These are phyloP conservation scores for Funneliformis geosporum DNA, from an alignment of 192 early-diverging fungal genomes.

Conservation along the genomic window DNA sequence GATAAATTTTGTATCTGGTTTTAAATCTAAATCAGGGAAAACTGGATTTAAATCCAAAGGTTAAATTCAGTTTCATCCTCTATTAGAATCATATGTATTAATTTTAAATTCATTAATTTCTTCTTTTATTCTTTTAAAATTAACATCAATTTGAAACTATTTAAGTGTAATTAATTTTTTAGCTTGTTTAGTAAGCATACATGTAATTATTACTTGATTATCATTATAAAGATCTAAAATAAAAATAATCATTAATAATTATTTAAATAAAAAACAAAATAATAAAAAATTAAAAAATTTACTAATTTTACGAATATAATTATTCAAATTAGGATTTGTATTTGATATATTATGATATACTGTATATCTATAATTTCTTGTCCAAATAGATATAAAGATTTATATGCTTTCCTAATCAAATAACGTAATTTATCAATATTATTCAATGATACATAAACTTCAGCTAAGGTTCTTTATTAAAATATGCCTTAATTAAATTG, in stretches of 20 bases:
- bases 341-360: neutral
- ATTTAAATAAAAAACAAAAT: neutral
- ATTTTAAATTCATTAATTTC: no score
- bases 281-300: neutral
- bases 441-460: neutral
- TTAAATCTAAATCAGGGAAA: no score
- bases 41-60: no score
- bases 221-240: neutral
- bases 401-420: neutral
- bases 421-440: constrained; percentile 3
- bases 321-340: neutral
- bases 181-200: no score
- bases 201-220: no score
- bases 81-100: no score
- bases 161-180: no score
- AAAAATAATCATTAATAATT: neutral
- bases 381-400: neutral
- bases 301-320: neutral
- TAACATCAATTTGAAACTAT: no score
- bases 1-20: no score
- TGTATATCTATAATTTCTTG: neutral
- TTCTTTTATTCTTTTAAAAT: no score
- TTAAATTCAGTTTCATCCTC: no score
- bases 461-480: neutral
- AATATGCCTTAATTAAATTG: neutral